Evolutionary conservation across 2,329 filamentous ascomycete genomes (phyloP), one percentile per base, ranked within the genome.

Genomic region (Teratosphaeria viscida): DNA sequence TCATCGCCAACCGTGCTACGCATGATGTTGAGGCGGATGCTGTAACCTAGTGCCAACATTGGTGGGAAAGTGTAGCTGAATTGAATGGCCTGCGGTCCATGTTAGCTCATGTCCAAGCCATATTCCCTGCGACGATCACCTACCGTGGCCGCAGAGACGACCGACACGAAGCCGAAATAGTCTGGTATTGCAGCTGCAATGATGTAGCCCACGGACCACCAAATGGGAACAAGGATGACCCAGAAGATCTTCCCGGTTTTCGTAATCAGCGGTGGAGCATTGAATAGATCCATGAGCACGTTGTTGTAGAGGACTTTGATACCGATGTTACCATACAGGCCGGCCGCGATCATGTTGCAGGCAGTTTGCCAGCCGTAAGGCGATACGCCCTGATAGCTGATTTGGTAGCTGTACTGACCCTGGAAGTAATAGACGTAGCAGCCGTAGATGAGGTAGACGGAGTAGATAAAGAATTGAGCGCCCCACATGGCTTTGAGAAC

Each of bases 51-150:
- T 11, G 74, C 76, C 35, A 82, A 68, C 55, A 82, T 67, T 0
- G 81, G 79, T 0, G 82, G 81, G 66, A 85, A 79, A 2, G 79
- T 82, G 68, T 85, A 85, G 5, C 80, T 82, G 69, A 85, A 82
- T 60, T 82, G 78, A 57, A 84, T 67, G 43, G 16, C 43, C 43
- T 49, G 11, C 19, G 43, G 8, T 19, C 11, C 14, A 19, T 19
- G 14, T 49, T 6, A 49, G 43, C 14, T 49, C 12, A 49, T 39
- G 8, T 39, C 11, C 14, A 16, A 11, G 14, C 35, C 35, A 16
- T 4, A 6, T 32, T 7, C 29, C 29, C 10, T 2, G 6, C 43
- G 14, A 5, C n/a, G 43, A 49, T 16, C 43, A 49, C 43, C n/a
- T 49, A 29, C 27, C 52, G 79, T 82, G 1, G 81, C 70, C 1